Conservation (phyloP, 495 filamentous ascomycete genomes). For the Hyaloscypha finlandica region DNA sequence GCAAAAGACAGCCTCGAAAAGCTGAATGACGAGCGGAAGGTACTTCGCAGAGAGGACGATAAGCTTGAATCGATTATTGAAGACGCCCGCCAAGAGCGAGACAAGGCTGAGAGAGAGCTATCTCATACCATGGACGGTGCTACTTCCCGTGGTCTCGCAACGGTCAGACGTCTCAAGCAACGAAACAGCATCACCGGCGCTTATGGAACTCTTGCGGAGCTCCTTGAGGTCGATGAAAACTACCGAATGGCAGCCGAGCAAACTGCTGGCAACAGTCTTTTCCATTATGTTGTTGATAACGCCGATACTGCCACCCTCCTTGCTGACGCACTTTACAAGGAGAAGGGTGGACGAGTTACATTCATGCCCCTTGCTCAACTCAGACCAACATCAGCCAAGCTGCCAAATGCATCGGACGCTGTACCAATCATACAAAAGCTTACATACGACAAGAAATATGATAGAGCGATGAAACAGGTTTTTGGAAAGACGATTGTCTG, state of each 20-base stretch:
- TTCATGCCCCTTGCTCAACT: conserved; percentile 92
- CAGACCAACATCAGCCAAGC: conserved; percentile 63
- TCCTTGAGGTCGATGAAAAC: conserved; percentile 80
- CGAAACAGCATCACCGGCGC: conserved; percentile 80
- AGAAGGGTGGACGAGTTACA: conserved; percentile 83
- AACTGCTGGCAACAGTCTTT: conserved; percentile 88
- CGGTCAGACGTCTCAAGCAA: conserved; percentile 76
- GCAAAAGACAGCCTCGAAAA: conserved; percentile 81
- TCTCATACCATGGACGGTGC: conserved; percentile 86
- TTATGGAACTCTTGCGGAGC: conserved; percentile 89
- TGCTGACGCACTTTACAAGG: conserved; percentile 75
- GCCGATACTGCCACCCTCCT: conserved; percentile 83
- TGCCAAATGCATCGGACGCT: conserved; percentile 85
- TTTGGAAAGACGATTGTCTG: conserved; percentile 97
- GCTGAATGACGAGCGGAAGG: conserved; percentile 85
- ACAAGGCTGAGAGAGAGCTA: conserved; percentile 73
- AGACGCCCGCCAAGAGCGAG: conserved; percentile 71
- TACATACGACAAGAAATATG: conserved; percentile 73
- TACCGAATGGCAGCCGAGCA: conserved; percentile 92
- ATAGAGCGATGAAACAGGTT: conserved; percentile 86
- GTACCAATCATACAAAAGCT: conserved; percentile 85
- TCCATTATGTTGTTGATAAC: conserved; percentile 95
- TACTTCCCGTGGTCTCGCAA: conserved; percentile 78
- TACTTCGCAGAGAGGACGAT: conserved; percentile 88
- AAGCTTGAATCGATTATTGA: conserved; percentile 76